Percentiles rank a stretch among this genome's conserved stretches.
phyloP scores from a whole-genome alignment of 176 grass and related monocot species.

The Areca catechu region DNA sequence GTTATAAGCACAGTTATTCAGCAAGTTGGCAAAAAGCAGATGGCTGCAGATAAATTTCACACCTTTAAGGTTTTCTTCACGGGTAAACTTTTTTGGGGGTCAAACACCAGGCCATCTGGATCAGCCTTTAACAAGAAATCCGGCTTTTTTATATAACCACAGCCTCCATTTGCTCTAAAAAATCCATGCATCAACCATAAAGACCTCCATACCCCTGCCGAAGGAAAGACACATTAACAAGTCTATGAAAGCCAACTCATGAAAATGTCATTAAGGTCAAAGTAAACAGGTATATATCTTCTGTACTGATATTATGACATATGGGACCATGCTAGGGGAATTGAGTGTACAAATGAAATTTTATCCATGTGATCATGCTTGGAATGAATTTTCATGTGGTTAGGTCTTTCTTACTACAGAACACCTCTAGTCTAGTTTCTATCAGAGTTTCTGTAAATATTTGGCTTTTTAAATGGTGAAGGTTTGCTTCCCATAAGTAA shows the following conservation, averaged over 20 bases:
- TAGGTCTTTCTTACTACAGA: too few relatives aligned
- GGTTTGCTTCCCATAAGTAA: too few relatives aligned
- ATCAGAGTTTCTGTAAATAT: too few relatives aligned
- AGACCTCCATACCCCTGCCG: slow-evolving; percentile 61
- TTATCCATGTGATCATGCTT: too few relatives aligned
- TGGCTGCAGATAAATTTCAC: neutral
- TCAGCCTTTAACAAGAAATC: slow-evolving; percentile 58
- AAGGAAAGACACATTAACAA: neutral
- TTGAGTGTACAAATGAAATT: too few relatives aligned
- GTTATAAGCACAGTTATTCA: slow-evolving; percentile 1
- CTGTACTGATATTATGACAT: too few relatives aligned
- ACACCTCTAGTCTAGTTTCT: too few relatives aligned
- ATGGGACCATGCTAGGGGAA: too few relatives aligned
- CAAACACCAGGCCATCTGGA: slow-evolving; percentile 54
- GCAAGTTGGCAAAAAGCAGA: neutral
- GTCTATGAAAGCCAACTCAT: neutral
- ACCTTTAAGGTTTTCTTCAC: slow-evolving; percentile 88
- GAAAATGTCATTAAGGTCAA: too few relatives aligned
- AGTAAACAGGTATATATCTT: too few relatives aligned
- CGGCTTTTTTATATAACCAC: slow-evolving; percentile 83
- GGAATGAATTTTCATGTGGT: too few relatives aligned
- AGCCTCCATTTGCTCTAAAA: slow-evolving; percentile 76
- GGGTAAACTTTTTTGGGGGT: slow-evolving; percentile 47
- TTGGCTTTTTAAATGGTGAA: too few relatives aligned
- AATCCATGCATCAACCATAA: slow-evolving; percentile 93